Percentiles rank a stretch among this genome's conserved stretches.
These are phyloP conservation scores for Salix arbutifolia DNA, from an alignment of 345 rosid species.

Conservation along the genomic window DNA sequence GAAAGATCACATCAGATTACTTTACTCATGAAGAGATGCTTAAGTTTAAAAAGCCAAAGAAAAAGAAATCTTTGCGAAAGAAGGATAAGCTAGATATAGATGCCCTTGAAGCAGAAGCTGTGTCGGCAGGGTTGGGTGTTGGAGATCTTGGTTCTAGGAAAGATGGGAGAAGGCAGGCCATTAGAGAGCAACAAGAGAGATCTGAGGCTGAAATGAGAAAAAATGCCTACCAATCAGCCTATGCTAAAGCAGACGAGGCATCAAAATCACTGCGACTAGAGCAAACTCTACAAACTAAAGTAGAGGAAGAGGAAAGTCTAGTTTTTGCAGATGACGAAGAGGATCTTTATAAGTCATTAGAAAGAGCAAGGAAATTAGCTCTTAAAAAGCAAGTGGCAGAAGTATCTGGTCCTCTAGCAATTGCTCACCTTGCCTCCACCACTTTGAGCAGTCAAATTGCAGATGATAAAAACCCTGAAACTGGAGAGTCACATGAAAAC, in stretches of 20 bases:
- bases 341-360: slow-evolving; percentile 72
- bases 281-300: slow-evolving; percentile 42
- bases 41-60: slow-evolving; percentile 84
- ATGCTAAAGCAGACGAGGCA: slow-evolving; percentile 87
- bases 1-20: slow-evolving; percentile 71
- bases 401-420: slow-evolving; percentile 63
- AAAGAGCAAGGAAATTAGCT: slow-evolving; percentile 80
- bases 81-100: slow-evolving; percentile 84
- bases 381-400: slow-evolving; percentile 58
- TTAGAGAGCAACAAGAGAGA: slow-evolving; percentile 73
- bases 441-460: slow-evolving; percentile 34
- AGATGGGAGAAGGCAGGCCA: slow-evolving; percentile 72
- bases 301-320: slow-evolving; percentile 56
- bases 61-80: slow-evolving; percentile 75
- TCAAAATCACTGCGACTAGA: slow-evolving; percentile 65
- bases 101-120: slow-evolving; percentile 89
- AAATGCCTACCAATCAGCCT: slow-evolving; percentile 69
- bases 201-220: slow-evolving; percentile 70
- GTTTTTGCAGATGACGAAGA: slow-evolving; percentile 71
- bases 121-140: slow-evolving; percentile 71
- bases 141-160: slow-evolving; percentile 94
- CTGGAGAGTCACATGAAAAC: slow-evolving; percentile 68
- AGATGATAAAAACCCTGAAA: slow-evolving; percentile 41
- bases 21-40: slow-evolving; percentile 85
- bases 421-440: slow-evolving; percentile 62